phyloP scores from a whole-genome alignment of 768 basidiomycete genomes.

The Lyophyllum decastes region DNA sequence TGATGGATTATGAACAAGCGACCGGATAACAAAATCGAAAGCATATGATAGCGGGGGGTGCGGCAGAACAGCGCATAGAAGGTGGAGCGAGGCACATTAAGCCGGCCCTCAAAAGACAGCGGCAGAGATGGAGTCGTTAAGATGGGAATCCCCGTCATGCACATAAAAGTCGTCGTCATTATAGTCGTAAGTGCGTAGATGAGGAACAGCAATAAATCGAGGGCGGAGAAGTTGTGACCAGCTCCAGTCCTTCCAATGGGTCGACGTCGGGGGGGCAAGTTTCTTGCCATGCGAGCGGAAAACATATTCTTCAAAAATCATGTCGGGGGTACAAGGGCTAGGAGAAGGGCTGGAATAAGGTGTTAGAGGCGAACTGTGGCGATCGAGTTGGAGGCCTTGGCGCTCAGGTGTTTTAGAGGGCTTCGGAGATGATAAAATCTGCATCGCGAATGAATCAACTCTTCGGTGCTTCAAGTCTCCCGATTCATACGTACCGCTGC shows the following conservation, averaged over 20 bases:
- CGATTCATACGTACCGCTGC: conserved; percentile 3
- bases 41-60: conserved; percentile 2
- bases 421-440: not conserved
- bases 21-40: not conserved
- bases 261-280: conserved; percentile 9
- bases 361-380: conserved; percentile 4
- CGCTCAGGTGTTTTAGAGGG: not conserved
- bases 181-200: not conserved
- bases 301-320: conserved; percentile 31
- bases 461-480: not conserved
- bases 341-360: conserved; percentile 2
- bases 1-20: not conserved
- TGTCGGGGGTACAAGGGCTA: conserved; percentile 10
- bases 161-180: conserved; percentile 1
- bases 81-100: not conserved
- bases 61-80: not conserved
- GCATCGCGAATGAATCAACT: not conserved
- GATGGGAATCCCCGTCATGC: not conserved
- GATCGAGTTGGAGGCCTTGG: not conserved
- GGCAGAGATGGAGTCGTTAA: not conserved
- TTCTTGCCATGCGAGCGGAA: conserved; percentile 32
- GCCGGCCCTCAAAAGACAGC: not conserved
- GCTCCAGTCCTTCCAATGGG: conserved; percentile 42
- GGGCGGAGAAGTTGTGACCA: conserved; percentile 43
- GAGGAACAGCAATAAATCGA: conserved; percentile 25